Conservation (phyloP, 176 grass and related monocot species). For the Phyllostachys edulis region DNA sequence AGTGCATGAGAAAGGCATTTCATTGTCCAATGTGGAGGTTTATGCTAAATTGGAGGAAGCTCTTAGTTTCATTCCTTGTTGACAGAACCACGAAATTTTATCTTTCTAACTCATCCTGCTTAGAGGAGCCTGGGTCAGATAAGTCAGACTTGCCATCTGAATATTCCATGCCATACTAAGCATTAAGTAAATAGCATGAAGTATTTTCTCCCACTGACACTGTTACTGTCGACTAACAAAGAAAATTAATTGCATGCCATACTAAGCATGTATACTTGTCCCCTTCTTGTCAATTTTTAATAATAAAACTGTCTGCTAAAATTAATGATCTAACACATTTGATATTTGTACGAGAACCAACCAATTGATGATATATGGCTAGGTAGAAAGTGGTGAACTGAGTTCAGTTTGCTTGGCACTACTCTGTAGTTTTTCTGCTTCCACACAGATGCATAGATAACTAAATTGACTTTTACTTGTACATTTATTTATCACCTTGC, state of each 20-base stretch:
- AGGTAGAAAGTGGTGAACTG: background rate
- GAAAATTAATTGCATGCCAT: background rate
- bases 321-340: background rate
- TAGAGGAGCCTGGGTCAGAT: slow-evolving; percentile 31
- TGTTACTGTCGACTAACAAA: background rate
- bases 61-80: slow-evolving; percentile 37
- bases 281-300: background rate
- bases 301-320: background rate
- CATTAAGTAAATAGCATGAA: background rate
- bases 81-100: slow-evolving; percentile 59
- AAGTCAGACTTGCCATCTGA: slow-evolving; percentile 14
- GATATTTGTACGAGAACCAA: background rate
- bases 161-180: background rate
- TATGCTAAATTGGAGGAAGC: slow-evolving; percentile 21
- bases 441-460: background rate
- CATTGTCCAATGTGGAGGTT: slow-evolving; percentile 15
- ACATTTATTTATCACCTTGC: slow-evolving; percentile 4
- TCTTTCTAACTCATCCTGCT: slow-evolving; percentile 45
- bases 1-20: slow-evolving; percentile 29
- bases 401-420: background rate
- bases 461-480: slow-evolving; percentile 1
- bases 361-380: background rate
- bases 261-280: background rate
- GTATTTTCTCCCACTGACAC: slow-evolving; percentile 11
- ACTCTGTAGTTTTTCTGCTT: background rate